A percentile compares a stretch with the other conserved stretches of the same genome.
These are phyloP conservation scores for Cyclospora cayetanensis DNA, from an alignment of 169 alveolate species.

Conservation along the genomic window DNA sequence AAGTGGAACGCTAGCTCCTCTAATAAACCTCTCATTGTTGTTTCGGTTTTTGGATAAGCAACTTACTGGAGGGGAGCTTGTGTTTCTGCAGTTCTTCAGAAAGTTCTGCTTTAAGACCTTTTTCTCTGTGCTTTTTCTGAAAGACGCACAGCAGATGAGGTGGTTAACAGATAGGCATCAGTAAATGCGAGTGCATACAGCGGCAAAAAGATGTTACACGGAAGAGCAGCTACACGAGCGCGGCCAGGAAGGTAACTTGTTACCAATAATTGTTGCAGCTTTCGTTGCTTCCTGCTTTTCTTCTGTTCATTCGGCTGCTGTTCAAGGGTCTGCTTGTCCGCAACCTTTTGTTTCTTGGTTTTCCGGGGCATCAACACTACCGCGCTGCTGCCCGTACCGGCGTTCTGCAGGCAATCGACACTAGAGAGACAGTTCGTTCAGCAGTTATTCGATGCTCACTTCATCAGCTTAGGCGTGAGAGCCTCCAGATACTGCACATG, in stretches of 20 bases:
- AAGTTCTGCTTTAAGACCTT: neutral
- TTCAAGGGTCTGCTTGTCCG: neutral
- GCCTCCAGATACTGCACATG: neutral
- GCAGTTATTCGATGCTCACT: neutral
- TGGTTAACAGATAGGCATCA: neutral
- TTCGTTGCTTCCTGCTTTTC: conserved; percentile 33
- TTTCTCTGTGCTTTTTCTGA: conserved; percentile 51
- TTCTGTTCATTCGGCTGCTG: neutral
- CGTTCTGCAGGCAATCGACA: conserved; percentile 9
- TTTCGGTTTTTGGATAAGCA: neutral
- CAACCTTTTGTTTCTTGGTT: neutral
- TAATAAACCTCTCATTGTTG: neutral
- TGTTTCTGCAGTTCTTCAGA: conserved; percentile 24
- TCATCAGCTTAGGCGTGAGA: neutral
- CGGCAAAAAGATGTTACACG: too few species aligned
- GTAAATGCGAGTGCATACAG: too few species aligned
- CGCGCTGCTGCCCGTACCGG: conserved; percentile 27
- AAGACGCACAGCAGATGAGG: neutral
- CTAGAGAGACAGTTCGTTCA: too few species aligned
- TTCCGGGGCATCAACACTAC: conserved; percentile 52
- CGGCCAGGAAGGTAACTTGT: too few species aligned
- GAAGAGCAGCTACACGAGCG: too few species aligned
- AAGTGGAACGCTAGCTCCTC: too few species aligned
- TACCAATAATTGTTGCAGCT: conserved; percentile 37
- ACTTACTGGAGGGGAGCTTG: neutral